Evolutionary conservation across 345 rosid genomes (phyloP), one percentile per base, ranked within the genome.

Genomic region (Noccaea bulbosa): DNA sequence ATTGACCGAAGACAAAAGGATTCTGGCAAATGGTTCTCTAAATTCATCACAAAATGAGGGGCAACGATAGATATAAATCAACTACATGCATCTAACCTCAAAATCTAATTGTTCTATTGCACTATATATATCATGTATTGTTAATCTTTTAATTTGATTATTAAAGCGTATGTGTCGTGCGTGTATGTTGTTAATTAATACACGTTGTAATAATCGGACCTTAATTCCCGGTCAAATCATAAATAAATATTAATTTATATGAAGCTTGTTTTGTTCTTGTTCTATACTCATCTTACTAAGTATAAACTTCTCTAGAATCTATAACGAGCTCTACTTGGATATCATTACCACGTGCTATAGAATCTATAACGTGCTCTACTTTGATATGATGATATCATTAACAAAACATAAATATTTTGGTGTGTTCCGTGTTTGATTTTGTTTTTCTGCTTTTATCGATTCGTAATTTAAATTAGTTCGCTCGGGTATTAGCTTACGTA

Each of bases 401-500:
- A 15, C 7, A 48, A 54, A 57, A 38, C 16, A 49, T 10, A 58
- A 48, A 32, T 43, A 49, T 52, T 33, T 30, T 24, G 56, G 37
- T 53, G 8, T 54, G 57, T 34, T 17, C 20, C 20, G 20, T 17
- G 20, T 1, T 54, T 57, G 38, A 33, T 11, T 33, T 17, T 17
- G 20, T 17, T 17, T 17, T 17, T 41, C 41, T 41, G 39, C n/a
- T 48, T 49, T 61, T 11, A 57, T 66, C 12, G 1, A 15, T 2
- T 67, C 8, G 4, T 55, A 9, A 30, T 49, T 16, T 67, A 60
- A 17, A 7, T 53, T 67, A 60, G 43, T 44, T 62, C 6, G 20
- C 20, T 17, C 15, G 14, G 11, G 68, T 35, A 51, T 0, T 11
- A 40, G 33, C 54, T 17, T 72, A 83, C 99, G 89, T 81, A 94